Evolutionary conservation across 169 alveolate genomes (phyloP).

Genomic region (Plasmodium chabaudi): DNA sequence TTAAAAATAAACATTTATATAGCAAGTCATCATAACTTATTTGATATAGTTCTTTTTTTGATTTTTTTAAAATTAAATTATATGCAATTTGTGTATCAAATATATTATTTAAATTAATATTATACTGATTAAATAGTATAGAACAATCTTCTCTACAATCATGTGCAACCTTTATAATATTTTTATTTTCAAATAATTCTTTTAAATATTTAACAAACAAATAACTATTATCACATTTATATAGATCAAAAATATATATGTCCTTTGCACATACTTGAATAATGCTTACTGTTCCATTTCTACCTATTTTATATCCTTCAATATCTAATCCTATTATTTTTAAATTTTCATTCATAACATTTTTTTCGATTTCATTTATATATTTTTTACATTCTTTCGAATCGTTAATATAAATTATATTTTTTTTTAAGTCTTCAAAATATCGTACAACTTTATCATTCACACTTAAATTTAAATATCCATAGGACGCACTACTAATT

Average conservation of each 20-base stretch:
- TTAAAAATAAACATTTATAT: slow-evolving; percentile 40
- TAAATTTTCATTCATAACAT: background rate
- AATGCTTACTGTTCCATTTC: slow-evolving; percentile 46
- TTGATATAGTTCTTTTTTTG: slow-evolving; percentile 49
- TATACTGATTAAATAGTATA: slow-evolving; percentile 39
- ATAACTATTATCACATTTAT: slow-evolving; percentile 52
- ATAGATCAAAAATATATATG: slow-evolving; percentile 45
- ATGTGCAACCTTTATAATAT: slow-evolving; percentile 31
- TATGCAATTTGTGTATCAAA: slow-evolving; percentile 68
- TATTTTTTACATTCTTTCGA: slow-evolving; percentile 34
- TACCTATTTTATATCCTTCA: slow-evolving; percentile 63
- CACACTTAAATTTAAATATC: slow-evolving; percentile 27
- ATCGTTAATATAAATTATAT: slow-evolving; percentile 32
- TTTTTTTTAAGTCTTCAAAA: slow-evolving; percentile 33
- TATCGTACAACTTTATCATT: slow-evolving; percentile 16
- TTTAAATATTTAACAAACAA: slow-evolving; percentile 21
- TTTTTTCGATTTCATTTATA: slow-evolving; percentile 20
- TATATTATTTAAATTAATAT: slow-evolving; percentile 25
- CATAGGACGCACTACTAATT: slow-evolving; percentile 27
- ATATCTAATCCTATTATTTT: slow-evolving; percentile 39
- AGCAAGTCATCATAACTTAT: slow-evolving; percentile 60
- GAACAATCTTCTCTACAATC: slow-evolving; percentile 72
- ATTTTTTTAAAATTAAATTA: slow-evolving; percentile 31
- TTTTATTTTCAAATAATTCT: slow-evolving; percentile 27
- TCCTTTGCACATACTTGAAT: slow-evolving; percentile 44